phyloP scores from a whole-genome alignment of 2,329 filamentous ascomycete species.

The Dothideomycetidae sp. region DNA sequence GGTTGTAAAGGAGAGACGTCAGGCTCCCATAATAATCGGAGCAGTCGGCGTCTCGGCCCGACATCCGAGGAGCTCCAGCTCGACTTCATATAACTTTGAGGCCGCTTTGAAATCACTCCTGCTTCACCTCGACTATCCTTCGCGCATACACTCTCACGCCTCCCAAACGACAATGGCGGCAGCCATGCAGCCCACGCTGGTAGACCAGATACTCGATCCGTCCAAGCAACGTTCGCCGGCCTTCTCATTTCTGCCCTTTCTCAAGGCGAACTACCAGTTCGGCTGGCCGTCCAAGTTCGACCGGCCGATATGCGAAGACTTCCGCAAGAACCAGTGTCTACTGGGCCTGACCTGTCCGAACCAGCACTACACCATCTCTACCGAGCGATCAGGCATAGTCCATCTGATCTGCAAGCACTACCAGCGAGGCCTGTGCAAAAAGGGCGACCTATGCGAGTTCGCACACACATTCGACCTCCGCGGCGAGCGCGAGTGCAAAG shows the following conservation, averaged over 20 bases:
- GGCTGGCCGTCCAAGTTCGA: conserved; percentile 22
- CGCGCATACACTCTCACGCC: no score
- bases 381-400: conserved; percentile 20
- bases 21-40: no score
- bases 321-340: conserved; percentile 73
- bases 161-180: conserved; percentile 15
- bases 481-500: conserved; percentile 97
- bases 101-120: no score
- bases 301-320: conserved; percentile 67
- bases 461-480: conserved; percentile 96
- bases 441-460: conserved; percentile 93
- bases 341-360: conserved; percentile 74
- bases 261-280: conserved; percentile 19
- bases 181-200: conserved; percentile 13
- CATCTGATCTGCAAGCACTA: conserved; percentile 93
- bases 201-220: conserved; percentile 21
- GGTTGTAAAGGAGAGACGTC: no score
- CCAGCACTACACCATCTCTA: conserved; percentile 51
- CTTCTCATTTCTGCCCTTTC: conserved; percentile 23
- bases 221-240: conserved; percentile 15
- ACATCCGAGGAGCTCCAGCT: no score
- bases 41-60: no score
- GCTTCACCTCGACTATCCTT: no score
- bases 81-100: no score
- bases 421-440: conserved; percentile 93